phyloP scores from a whole-genome alignment of 805 yeast species.

The Starmerella apis region DNA sequence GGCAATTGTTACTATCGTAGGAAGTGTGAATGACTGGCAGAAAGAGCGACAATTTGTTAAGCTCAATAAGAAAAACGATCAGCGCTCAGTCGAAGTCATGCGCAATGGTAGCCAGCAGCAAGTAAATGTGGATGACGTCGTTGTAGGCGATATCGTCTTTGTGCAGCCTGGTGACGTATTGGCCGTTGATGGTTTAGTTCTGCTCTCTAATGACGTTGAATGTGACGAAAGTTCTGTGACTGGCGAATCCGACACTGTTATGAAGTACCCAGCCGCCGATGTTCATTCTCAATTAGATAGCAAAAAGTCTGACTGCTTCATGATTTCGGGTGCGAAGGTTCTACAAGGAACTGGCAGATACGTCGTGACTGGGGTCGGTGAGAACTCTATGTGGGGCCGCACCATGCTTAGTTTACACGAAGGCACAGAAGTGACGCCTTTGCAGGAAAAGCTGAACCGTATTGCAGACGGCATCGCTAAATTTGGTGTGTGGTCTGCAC shows the following conservation, averaged over 20 bases:
- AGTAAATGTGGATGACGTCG: conserved; percentile 59
- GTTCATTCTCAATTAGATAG: conserved; percentile 27
- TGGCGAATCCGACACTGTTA: conserved; percentile 83
- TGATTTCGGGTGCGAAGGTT: conserved; percentile 85
- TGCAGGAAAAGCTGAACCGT: conserved; percentile 67
- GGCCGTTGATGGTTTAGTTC: conserved; percentile 75
- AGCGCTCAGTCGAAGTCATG: conserved; percentile 64
- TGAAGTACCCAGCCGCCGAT: conserved; percentile 48
- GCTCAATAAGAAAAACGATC: conserved; percentile 79
- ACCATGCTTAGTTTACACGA: conserved; percentile 71
- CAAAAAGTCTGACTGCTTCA: conserved; percentile 53
- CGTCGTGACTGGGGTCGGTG: conserved; percentile 83
- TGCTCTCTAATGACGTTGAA: conserved; percentile 59
- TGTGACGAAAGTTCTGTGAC: conserved; percentile 89
- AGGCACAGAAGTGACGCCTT: conserved; percentile 77
- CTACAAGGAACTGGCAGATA: conserved; percentile 80
- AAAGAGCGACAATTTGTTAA: conserved; percentile 88
- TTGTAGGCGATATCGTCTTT: conserved; percentile 76
- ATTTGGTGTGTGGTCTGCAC: conserved; percentile 79
- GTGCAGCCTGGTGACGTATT: conserved; percentile 90
- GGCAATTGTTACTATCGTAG: conserved; percentile 78
- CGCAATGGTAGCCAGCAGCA: conserved; percentile 59
- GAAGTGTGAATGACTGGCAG: conserved; percentile 93
- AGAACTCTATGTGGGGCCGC: conserved; percentile 79
- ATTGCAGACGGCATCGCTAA: conserved; percentile 93